Base-by-base conservation (phyloP, 129 eudicot species). In the Flaveria brownii region DNA sequence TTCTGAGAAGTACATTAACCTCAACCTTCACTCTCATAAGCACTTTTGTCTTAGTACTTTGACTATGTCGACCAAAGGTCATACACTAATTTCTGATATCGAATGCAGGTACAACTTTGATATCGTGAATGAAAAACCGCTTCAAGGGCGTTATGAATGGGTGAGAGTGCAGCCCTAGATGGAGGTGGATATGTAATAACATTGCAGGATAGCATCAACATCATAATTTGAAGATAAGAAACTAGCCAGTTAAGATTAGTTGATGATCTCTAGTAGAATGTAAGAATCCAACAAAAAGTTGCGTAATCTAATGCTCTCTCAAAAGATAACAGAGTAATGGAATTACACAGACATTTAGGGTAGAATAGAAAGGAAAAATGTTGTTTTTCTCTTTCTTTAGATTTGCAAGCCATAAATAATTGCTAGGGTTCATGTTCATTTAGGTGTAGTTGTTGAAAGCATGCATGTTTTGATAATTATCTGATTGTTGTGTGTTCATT, bases 101-200 rank as follows among this genome's bases (percentile, higher is more conserved):
- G 12, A 26, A 55, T 79, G 80, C 91, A 93, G 98, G 96, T 93
- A 93, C 81, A 93, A 93, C 89, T 93, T 88, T 68, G 98, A 93
- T 80, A 79, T 90, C 0, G 82, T 73, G 85, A 88, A 86, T 72
- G 98, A 93, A 67, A 4, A 84, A 70, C 98, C 98, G 26, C 96
- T 93, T 75, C 90, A 90, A 0, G 98, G 98, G 41, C 91, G 97
- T 47, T 90, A 85, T 3, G 96, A 94, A 63, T 94, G 98, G 98
- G 97, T 88, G 70, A 81, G 78, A 71, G 86, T 93, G 62, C 82
- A 77, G 64, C 84, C 86, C 12, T 83, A 83, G 82, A 67, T 55
- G 74, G 77, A 73, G 17, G 43, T 13, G 68, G 68, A 62, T 62
- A 62, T 28, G n/a, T 55, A 43, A 36, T 36, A 36, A 51, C 74